Evolutionary conservation across 2,329 filamentous ascomycete species (phyloP), one percentile per base, ranked within the genome.

Genomic region (Aspergillus pseudoviridinutans): DNA sequence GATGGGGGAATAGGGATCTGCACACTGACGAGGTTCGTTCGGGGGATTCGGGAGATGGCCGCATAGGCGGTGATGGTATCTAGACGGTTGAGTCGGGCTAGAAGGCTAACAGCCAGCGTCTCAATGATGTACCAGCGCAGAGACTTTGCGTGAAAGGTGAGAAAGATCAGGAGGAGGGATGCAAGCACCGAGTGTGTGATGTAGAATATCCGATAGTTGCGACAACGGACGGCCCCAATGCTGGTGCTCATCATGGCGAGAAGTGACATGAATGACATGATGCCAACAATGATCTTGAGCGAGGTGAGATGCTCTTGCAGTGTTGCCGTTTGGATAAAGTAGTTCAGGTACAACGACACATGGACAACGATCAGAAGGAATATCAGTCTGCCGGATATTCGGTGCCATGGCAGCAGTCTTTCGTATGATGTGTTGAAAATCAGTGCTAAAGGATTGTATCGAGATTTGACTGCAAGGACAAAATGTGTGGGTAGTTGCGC

Each of bases 401-500:
- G 78, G 61, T 84, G 82, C 35, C 74, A 72, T 10, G 70, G 66
- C 60, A 83, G 82, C 22, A 84, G 68, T 32, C 78, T 70, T 65
- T 82, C 79, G 62, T 83, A 80, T 1, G 79, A 80, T 8, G 78
- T 67, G 2, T 79, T 74, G 1, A 80, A 81, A 5, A 82, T 70
- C 32, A 76, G 67, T 54, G 78, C 76, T 12, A 84, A 62, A 0
- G 81, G 81, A 55, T 77, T 71, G 66, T 83, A 86, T 59, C 83
- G 72, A 27, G 77, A 66, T 28, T 68, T 68, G 22, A 67, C 49
- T 9, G 66, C 58, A 17, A 84, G 71, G 3, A 83, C 73, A 62
- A 83, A 84, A 51, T 84, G 82, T 1, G 83, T 64, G 1, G 82
- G 82, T 2, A 81, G 67, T 63, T 84, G 82, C 5, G 81, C 82